Conservation (phyloP, 805 yeast genomes). For the Clavispora santaluciae region DNA sequence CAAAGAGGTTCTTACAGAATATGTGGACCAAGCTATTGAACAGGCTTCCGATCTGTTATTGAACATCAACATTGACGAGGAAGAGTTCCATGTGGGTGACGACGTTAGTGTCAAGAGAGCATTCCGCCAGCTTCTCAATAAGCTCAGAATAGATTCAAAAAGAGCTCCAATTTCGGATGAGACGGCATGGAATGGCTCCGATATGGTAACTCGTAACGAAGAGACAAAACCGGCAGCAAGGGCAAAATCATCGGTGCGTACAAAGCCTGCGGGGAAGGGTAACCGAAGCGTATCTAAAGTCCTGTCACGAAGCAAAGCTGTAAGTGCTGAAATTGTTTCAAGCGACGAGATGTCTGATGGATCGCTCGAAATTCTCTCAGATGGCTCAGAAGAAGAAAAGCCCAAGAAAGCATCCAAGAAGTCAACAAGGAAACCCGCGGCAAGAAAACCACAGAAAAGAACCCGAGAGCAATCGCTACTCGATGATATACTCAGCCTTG, state of each 20-base stretch:
- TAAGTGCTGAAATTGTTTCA: background rate
- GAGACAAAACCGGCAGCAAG: background rate
- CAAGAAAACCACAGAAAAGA: slow-evolving; percentile 2
- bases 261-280: background rate
- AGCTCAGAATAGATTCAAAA: slow-evolving; percentile 11
- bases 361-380: background rate
- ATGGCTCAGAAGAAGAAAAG: background rate
- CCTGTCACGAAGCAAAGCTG: background rate
- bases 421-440: background rate
- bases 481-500: slow-evolving; percentile 13
- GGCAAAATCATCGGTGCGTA: background rate
- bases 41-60: slow-evolving; percentile 48
- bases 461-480: slow-evolving; percentile 1
- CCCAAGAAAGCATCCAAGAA: slow-evolving; percentile 3
- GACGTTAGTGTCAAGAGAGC: slow-evolving; percentile 14
- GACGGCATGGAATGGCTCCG: background rate
- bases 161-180: slow-evolving; percentile 5
- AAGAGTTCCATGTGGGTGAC: slow-evolving; percentile 27
- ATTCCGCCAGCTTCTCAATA: slow-evolving; percentile 14
- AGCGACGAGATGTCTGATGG: background rate
- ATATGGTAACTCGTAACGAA: background rate
- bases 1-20: slow-evolving; percentile 61
- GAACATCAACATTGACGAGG: slow-evolving; percentile 39
- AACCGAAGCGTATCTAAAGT: background rate
- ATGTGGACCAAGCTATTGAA: slow-evolving; percentile 51